Conservation (phyloP, 1,284 basidiomycete genomes). For the Veloporphyrellus conicus region DNA sequence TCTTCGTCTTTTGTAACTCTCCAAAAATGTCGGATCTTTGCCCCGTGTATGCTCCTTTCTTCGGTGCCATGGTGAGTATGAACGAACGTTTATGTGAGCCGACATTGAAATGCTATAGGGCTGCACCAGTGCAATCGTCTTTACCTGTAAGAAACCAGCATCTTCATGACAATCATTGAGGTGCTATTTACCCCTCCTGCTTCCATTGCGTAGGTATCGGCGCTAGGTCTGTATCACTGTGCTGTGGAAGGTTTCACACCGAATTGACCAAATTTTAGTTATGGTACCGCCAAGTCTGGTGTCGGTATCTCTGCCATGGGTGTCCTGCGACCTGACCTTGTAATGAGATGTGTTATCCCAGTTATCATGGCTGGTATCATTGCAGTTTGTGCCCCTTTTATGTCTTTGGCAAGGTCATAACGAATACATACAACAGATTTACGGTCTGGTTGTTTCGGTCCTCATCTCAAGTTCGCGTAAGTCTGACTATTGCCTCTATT, state of each 20-base stretch:
- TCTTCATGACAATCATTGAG: not conserved
- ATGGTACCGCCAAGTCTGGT: slow-evolving; percentile 97
- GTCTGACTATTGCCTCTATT: slow-evolving; percentile 32
- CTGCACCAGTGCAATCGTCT: slow-evolving; percentile 94
- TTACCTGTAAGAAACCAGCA: slow-evolving; percentile 74
- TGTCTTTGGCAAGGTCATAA: not conserved
- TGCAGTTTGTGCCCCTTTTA: slow-evolving; percentile 50
- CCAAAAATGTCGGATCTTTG: slow-evolving; percentile 77
- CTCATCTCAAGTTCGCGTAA: slow-evolving; percentile 75
- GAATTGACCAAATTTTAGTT: slow-evolving; percentile 42
- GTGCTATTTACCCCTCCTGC: not conserved
- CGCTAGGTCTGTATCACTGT: slow-evolving; percentile 26
- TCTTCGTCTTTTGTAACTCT: not conserved
- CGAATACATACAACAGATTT: slow-evolving; percentile 43
- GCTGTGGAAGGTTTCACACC: not conserved
- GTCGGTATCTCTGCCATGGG: slow-evolving; percentile 99
- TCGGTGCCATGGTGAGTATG: slow-evolving; percentile 83
- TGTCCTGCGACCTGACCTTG: slow-evolving; percentile 88
- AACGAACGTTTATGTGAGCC: not conserved
- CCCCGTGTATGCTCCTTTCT: slow-evolving; percentile 95
- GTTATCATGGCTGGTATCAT: slow-evolving; percentile 99
- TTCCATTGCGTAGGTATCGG: slow-evolving; percentile 23
- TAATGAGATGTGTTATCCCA: slow-evolving; percentile 95
- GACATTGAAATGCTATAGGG: slow-evolving; percentile 50
- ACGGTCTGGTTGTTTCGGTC: slow-evolving; percentile 91